Conservation (phyloP, 2,329 filamentous ascomycete genomes). For the Emmonsia crescens region DNA sequence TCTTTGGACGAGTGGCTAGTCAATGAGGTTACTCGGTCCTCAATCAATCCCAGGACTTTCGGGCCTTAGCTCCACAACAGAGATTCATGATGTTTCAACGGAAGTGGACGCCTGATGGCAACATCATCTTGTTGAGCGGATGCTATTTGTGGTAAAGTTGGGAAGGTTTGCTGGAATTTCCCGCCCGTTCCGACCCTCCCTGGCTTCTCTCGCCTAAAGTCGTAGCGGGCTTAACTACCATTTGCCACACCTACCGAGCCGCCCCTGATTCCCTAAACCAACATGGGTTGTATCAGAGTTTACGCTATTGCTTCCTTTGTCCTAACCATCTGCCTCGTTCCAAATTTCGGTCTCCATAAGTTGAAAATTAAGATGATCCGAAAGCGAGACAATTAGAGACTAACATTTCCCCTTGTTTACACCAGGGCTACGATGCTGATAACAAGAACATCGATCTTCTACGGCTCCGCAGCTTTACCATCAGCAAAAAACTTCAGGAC, state of each 20-base stretch:
- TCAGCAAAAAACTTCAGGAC: constrained; percentile 57
- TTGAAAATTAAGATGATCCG: neutral
- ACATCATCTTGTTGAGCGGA: neutral
- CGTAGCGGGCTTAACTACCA: neutral
- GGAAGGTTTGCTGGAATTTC: neutral
- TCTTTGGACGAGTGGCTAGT: neutral
- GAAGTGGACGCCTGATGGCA: neutral
- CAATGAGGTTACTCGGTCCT: neutral
- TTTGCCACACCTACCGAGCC: neutral
- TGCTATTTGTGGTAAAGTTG: neutral
- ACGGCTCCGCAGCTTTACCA: constrained; percentile 67
- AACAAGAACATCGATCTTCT: constrained; percentile 72
- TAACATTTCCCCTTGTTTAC: constrained; percentile 10
- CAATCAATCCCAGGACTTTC: neutral
- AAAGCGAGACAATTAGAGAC: constrained; percentile 10
- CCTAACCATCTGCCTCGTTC: neutral
- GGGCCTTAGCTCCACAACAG: neutral
- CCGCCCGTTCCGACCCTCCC: neutral
- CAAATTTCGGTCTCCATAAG: neutral
- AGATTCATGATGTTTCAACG: neutral
- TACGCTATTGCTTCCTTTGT: constrained; percentile 3
- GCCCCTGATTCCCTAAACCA: neutral
- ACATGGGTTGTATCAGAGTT: neutral
- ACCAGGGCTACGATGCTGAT: constrained; percentile 60
- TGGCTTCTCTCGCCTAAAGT: neutral